Evolutionary conservation across 1,284 basidiomycete genomes (phyloP), one percentile per base, ranked within the genome.

Genomic region (Psilocybe mexicana): DNA sequence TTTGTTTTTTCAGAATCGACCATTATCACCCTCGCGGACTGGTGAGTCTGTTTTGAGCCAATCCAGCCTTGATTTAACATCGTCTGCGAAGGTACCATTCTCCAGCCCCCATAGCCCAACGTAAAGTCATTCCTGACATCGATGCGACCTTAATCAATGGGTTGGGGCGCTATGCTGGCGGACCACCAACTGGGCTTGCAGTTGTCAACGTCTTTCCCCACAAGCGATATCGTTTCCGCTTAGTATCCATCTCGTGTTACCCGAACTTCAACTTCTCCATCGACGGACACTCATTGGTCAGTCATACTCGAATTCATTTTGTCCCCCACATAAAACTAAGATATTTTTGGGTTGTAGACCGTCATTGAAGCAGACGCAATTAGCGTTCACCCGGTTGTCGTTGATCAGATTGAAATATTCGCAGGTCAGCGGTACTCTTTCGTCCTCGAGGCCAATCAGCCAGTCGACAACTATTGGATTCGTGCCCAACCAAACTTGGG

Each of bases 331-430:
- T 2, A n/a, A 7, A 30, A 6, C 14, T n/a, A 33, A 11, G 1
- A 8, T 30, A n/a, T 11, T n/a, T 5, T 40, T n/a, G 4, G 6
- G 7, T 38, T 26, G 57, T 51, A 66, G 66, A 72, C 70, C 1
- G 61, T 84, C 48, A 85, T 86, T 30, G 84, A 86, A 65, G 81
- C 67, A 0, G 85, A 86, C 43, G 79, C 83, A 3, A 65, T 62
- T n/a, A 77, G 75, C 57, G 71, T 73, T 0, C n/a, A 70, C 12
- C 80, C 79, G 2, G 62, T 77, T 8, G 59, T 66, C 1, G 76
- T 82, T 0, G 78, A 82, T 46, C 72, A 63, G 0, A 58, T 73
- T 38, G 68, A 69, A 38, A 72, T 74, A 3, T 72, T 71, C 28
- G 62, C 76, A 11, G 72, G 61, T 8, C 65, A 66, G 47, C 58